Evolutionary conservation across 2,329 filamentous ascomycete species (phyloP), one percentile per base, ranked within the genome.

Genomic region (Arthrocladium fulminans): DNA sequence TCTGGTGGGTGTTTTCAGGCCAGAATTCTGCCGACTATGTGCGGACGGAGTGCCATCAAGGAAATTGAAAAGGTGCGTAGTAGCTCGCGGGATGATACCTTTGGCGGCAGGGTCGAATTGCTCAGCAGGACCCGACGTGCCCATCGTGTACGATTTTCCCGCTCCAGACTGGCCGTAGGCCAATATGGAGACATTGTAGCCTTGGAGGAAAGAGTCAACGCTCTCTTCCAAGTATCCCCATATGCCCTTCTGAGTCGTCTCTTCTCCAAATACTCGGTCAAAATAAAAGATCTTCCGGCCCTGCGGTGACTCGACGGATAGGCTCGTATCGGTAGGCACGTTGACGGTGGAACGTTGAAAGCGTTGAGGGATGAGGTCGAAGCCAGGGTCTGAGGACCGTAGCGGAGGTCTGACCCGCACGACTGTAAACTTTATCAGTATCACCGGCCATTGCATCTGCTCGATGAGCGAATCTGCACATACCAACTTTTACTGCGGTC

Each of bases 141-240:
- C 92, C 92, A 98, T 98, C 0, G 92, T 98, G 64, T 94, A 97
- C 2, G 90, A 97, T 70, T 98, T 98, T 59, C 92, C 92, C 9
- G 92, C 88, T 49, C 92, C 92, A 23, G 92, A 98, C 72, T 98
- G 92, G 57, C 92, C 92, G 62, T 98, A 98, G 41, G 92, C 92
- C 59, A 98, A 73, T 43, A 98, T 80, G 2, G 92, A 98, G 50
- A 98, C 92, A 79, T 98, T 98, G 77, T 97, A 98, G 47, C 92
- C 92, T 63, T 96, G 88, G 1, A 92, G 73, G 59, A 98, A 98
- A 2, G 89, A 86, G 59, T 76, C 80, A 57, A 97, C 85, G 59
- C 88, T 94, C 58, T 98, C 92, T 53, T 80, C 80, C 42, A 98
- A 73, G 61, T 98, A 98, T 40, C 95, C 86, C 86, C 90, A 98